Evolutionary conservation across 441 rosid genomes (phyloP).

Genomic region (Euphorbia corollata): DNA sequence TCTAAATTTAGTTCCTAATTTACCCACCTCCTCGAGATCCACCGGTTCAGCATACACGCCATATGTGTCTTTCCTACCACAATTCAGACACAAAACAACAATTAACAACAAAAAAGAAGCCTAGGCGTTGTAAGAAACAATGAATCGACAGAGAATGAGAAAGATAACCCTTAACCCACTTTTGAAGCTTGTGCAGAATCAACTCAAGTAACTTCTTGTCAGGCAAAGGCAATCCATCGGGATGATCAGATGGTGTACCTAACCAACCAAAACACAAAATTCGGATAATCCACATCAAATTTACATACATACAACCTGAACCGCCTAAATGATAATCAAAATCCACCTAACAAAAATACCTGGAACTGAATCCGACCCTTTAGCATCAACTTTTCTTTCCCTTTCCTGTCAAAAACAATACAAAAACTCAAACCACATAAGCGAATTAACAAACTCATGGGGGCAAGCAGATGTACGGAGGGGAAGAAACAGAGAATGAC

Average conservation of each 20-base stretch:
- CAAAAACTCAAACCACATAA: constrained; percentile 17
- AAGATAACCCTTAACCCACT: constrained; percentile 36
- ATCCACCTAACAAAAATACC: constrained; percentile 31
- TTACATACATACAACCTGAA: background rate
- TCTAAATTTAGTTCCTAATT: constrained; percentile 35
- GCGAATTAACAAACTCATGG: constrained; percentile 10
- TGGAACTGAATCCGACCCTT: constrained; percentile 42
- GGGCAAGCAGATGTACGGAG: constrained; percentile 15
- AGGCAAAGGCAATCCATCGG: constrained; percentile 46
- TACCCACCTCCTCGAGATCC: constrained; percentile 48
- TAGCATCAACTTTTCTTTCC: constrained; percentile 32
- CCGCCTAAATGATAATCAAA: background rate
- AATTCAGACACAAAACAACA: constrained; percentile 20
- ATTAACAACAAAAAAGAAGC: constrained; percentile 10
- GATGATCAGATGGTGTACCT: constrained; percentile 44
- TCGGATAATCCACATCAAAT: constrained; percentile 18
- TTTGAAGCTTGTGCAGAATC: constrained; percentile 86
- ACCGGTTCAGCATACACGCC: constrained; percentile 92
- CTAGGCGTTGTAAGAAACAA: constrained; percentile 15
- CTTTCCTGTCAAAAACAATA: constrained; percentile 46
- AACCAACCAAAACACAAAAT: constrained; percentile 19
- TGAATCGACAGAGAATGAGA: constrained; percentile 10
- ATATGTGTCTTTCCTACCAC: constrained; percentile 83
- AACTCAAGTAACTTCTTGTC: constrained; percentile 68
- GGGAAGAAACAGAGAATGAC: constrained; percentile 25